Base-by-base conservation (phyloP, 2,329 filamentous ascomycete genomes). In the Colletotrichum acutatum region DNA sequence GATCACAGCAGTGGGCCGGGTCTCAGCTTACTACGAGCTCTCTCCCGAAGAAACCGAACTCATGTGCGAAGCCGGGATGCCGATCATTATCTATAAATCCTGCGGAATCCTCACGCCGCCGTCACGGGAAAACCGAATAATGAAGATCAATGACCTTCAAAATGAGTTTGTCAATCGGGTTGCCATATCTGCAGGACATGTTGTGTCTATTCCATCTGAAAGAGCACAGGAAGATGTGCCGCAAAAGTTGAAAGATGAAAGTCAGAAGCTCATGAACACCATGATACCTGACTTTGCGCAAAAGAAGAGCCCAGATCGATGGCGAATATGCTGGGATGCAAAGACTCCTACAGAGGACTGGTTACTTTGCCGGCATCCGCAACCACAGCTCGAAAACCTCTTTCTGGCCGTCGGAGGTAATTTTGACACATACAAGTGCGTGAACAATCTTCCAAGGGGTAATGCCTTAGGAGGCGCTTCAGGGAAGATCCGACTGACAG, bases 361-460 rank as follows among this genome's bases (percentile, higher is more conserved):
- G 68, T 63, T 67, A 8, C n/a, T 71, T 2, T 71, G 49, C 16
- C 49, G 19, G 12, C 68, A 71, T 30, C 63, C 63, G 11, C 22
- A 67, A 26, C 49, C 49, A 7, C 28, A 62, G 2, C 32, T 71
- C 8, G 8, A 56, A 1, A 67, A 71, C 11, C 28, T 71, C 4
- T 26, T 57, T 30, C n/a, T 71, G 7, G 64, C 57, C 9, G 63
- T 57, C 11, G 68, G 68, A 3, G 68, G 68, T 12, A 71, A 67
- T 5, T 71, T 71, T 16, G 61, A 37, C 22, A 71, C 63, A 34
- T 71, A 71, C 57, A 71, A 71, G 68, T 71, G 32, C 8, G 63
- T 24, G 4, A 14, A 4, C 16, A 11, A 32, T 2, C 4, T 5
- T 24, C 5, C 28, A 9, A 37, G 1, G 14, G 37, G 14, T 16